Percentiles rank a stretch among this genome's conserved stretches.
These are phyloP conservation scores for Aspergillus novoparasiticus DNA, from an alignment of 2,329 filamentous ascomycete species.

Conservation along the genomic window DNA sequence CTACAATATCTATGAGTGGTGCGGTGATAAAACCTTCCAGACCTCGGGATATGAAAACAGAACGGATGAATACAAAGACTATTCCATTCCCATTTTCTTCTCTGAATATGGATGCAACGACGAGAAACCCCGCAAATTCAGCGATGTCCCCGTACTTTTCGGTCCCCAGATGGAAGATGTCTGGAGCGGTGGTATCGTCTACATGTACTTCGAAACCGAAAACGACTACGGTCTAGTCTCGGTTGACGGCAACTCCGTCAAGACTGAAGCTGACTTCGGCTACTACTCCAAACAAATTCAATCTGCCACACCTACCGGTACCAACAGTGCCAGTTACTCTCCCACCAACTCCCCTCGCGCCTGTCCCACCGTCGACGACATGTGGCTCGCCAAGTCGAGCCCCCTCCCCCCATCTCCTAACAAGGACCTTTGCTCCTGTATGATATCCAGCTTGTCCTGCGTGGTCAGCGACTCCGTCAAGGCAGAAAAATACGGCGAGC, in stretches of 20 bases:
- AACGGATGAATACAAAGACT: constrained; percentile 82
- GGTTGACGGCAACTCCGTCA: constrained; percentile 65
- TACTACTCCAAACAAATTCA: constrained; percentile 71
- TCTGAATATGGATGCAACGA: constrained; percentile 97
- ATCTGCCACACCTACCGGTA: constrained; percentile 66
- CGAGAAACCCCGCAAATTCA: constrained; percentile 72
- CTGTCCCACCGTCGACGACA: constrained; percentile 68
- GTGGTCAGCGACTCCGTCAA: constrained; percentile 61
- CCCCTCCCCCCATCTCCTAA: constrained; percentile 83
- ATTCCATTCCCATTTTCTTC: constrained; percentile 95
- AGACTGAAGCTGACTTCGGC: constrained; percentile 73
- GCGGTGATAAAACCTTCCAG: constrained; percentile 76
- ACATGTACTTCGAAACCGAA: constrained; percentile 93
- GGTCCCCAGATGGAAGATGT: constrained; percentile 77
- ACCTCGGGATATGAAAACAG: constrained; percentile 79
- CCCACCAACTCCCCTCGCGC: constrained; percentile 67
- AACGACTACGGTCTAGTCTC: constrained; percentile 76
- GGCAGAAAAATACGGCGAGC: constrained; percentile 56
- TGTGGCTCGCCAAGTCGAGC: constrained; percentile 67
- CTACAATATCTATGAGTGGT: constrained; percentile 99
- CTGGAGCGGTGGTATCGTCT: constrained; percentile 96
- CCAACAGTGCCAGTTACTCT: constrained; percentile 68
- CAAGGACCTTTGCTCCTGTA: constrained; percentile 78
- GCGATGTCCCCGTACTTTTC: constrained; percentile 83
- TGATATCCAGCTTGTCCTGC: constrained; percentile 74